Evolutionary conservation across 495 filamentous ascomycete species (phyloP).

Genomic region (Aspergillus sclerotiicarbonarius): DNA sequence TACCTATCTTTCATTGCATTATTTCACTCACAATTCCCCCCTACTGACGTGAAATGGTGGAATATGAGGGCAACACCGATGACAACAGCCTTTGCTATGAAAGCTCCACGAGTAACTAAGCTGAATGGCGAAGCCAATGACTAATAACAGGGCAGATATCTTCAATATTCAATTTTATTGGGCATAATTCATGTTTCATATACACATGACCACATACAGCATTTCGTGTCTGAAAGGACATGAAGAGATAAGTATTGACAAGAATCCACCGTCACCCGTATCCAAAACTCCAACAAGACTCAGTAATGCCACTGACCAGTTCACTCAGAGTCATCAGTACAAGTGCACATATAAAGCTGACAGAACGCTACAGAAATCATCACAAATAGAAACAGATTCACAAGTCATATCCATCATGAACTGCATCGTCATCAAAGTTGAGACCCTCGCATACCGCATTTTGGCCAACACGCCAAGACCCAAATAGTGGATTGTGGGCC

Average conservation of each 20-base stretch:
- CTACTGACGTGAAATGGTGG: no score
- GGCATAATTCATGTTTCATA: not conserved
- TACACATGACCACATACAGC: not conserved
- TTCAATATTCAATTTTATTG: no score
- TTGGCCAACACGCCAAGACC: conserved; percentile 38
- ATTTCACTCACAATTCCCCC: no score
- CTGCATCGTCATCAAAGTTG: conserved; percentile 33
- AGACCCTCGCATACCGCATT: conserved; percentile 38
- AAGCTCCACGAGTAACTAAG: no score
- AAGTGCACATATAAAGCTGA: not conserved
- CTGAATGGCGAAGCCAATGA: no score
- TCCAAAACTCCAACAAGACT: not conserved
- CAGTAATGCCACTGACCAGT: not conserved
- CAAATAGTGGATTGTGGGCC: conserved; percentile 38
- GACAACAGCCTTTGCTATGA: no score
- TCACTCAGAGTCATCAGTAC: not conserved
- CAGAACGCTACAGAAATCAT: not conserved
- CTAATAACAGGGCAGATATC: no score
- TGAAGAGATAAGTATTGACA: not conserved
- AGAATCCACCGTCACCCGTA: not conserved
- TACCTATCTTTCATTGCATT: no score
- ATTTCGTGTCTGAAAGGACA: not conserved
- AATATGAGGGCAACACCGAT: no score
- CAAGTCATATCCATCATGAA: conserved; percentile 14
- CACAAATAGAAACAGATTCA: conserved; percentile 7